phyloP scores from a whole-genome alignment of 1,284 basidiomycete species.

The Volvariella volvacea region DNA sequence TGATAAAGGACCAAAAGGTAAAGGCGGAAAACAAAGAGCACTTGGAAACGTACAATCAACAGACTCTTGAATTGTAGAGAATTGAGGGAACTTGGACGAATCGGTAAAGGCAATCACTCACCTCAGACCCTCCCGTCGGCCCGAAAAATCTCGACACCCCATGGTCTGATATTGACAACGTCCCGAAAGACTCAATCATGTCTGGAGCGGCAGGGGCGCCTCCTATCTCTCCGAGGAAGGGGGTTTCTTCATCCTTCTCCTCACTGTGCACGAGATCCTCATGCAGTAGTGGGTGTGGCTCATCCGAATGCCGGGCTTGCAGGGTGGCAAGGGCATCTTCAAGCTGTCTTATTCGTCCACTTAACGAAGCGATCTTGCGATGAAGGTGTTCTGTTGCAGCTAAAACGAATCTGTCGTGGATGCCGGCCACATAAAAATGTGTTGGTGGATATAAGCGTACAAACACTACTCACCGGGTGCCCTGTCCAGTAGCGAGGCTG shows the following conservation, averaged over 20 bases:
- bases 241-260: constrained; percentile 7
- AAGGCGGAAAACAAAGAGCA: not conserved
- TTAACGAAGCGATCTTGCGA: constrained; percentile 52
- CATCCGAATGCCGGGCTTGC: constrained; percentile 42
- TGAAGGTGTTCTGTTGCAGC: constrained; percentile 72
- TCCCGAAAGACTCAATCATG: constrained; percentile 51
- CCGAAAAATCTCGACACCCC: constrained; percentile 60
- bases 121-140: constrained; percentile 56
- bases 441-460: not conserved
- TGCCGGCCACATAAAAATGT: not conserved
- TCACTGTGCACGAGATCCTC: constrained; percentile 28
- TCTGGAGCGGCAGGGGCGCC: constrained; percentile 17
- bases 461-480: constrained; percentile 45
- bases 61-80: too few relatives aligned
- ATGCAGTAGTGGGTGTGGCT: constrained; percentile 58
- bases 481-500: constrained; percentile 56
- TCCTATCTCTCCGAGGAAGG: too few relatives aligned
- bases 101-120: constrained; percentile 20
- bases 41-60: constrained; percentile 20
- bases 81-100: too few relatives aligned
- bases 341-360: constrained; percentile 55
- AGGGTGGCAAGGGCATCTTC: constrained; percentile 56
- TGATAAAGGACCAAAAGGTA: not conserved
- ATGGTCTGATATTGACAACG: constrained; percentile 52
- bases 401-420: constrained; percentile 49